Evolutionary conservation across 345 rosid genomes (phyloP).

Genomic region (Litchi chinensis): DNA sequence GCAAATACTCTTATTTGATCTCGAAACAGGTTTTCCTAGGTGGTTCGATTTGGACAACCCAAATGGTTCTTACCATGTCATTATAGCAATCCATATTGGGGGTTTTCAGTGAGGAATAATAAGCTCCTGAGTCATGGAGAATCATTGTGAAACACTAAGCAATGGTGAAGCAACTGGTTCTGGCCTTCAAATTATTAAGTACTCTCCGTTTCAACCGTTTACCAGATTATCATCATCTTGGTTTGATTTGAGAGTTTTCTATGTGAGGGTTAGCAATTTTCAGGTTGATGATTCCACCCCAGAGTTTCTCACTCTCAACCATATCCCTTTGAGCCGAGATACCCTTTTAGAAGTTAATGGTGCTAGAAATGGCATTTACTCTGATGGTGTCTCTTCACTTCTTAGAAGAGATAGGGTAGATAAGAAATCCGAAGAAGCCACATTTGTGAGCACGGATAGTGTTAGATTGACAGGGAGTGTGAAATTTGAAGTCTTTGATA

Average conservation of each 20-base stretch:
- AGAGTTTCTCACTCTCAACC: conserved; percentile 69
- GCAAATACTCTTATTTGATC: conserved; percentile 9
- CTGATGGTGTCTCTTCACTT: conserved; percentile 59
- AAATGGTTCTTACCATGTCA: conserved; percentile 22
- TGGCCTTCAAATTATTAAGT: conserved; percentile 60
- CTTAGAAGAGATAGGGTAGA: conserved; percentile 85
- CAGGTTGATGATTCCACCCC: conserved; percentile 70
- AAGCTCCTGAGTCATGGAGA: conserved; percentile 52
- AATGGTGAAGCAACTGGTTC: conserved; percentile 38
- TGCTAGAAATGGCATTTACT: conserved; percentile 50
- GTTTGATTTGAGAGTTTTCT: conserved; percentile 91
- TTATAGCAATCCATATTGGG: conserved; percentile 22
- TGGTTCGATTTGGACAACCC: conserved; percentile 7
- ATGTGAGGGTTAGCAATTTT: conserved; percentile 77
- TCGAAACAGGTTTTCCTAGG: conserved; percentile 27
- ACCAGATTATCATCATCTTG: conserved; percentile 47
- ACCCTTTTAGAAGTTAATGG: conserved; percentile 85
- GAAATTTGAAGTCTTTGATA: conserved; percentile 73
- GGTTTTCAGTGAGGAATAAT: conserved; percentile 41
- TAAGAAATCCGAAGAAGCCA: conserved; percentile 80
- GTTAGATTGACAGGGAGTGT: conserved; percentile 81
- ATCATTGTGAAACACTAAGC: conserved; percentile 44
- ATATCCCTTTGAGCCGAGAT: conserved; percentile 71
- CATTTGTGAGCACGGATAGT: conserved; percentile 85
- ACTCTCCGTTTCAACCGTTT: conserved; percentile 58